A percentile compares a stretch with the other conserved stretches of the same genome.
phyloP scores from a whole-genome alignment of 257 asterid genomes.

The Rhazya stricta region DNA sequence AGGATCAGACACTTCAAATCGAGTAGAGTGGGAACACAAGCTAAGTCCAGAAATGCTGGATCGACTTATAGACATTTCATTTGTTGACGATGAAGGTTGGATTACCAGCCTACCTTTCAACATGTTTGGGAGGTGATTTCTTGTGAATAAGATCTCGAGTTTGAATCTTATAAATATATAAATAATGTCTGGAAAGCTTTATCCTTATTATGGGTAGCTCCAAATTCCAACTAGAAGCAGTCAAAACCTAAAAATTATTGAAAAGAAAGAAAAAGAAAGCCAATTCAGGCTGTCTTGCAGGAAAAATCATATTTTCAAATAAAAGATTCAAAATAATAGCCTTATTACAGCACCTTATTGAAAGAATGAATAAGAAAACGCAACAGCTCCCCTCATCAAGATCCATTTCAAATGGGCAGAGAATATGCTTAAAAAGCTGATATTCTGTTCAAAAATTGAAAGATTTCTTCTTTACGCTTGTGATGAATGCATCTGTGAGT shows the following conservation, averaged over 20 bases:
- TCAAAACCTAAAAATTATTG: too few species aligned
- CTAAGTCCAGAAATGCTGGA: slow-evolving; percentile 23
- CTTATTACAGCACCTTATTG: not conserved
- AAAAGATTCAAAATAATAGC: not conserved
- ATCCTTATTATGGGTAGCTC: too few species aligned
- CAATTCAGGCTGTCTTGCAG: too few species aligned
- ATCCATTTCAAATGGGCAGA: not conserved
- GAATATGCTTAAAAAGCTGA: not conserved
- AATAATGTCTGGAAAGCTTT: too few species aligned
- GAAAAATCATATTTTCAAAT: too few species aligned
- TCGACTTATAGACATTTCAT: slow-evolving; percentile 33
- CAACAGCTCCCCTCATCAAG: not conserved
- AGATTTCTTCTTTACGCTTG: not conserved
- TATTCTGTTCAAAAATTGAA: not conserved
- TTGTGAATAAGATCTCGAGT: too few species aligned
- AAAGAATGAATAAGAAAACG: not conserved
- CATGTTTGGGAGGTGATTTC: not conserved
- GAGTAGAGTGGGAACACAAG: slow-evolving; percentile 55
- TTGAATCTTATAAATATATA: too few species aligned
- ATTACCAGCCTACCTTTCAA: slow-evolving; percentile 10
- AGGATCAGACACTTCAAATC: slow-evolving; percentile 41
- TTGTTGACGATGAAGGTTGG: slow-evolving; percentile 68
- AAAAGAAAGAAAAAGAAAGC: too few species aligned
- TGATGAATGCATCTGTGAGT: not conserved
- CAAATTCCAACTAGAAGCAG: too few species aligned